phyloP scores from a whole-genome alignment of 1,284 basidiomycete species.

The Laetiporus sulphureus region DNA sequence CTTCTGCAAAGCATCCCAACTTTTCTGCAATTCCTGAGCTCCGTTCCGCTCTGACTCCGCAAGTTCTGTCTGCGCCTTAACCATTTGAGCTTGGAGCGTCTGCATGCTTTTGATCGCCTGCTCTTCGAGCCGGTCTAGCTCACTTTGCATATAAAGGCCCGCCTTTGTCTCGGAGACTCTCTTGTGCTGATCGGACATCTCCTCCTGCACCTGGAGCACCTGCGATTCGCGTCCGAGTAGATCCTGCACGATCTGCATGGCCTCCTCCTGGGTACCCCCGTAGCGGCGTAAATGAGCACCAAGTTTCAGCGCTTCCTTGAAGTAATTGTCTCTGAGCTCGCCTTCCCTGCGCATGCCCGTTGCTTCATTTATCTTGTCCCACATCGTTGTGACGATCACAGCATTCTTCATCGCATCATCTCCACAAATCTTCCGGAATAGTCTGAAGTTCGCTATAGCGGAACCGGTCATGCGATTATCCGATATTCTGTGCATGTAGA shows the following conservation, averaged over 20 bases:
- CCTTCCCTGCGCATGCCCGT: conserved; percentile 3
- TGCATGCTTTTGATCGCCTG: too few species aligned
- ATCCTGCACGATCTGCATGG: conserved; percentile 7
- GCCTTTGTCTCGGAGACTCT: conserved; percentile 7
- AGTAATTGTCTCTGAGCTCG: conserved; percentile 13
- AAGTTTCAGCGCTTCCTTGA: conserved; percentile 17
- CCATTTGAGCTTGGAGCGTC: too few species aligned
- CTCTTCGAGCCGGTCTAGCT: conserved; percentile 8
- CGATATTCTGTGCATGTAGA: conserved; percentile 51
- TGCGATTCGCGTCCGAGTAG: conserved; percentile 7
- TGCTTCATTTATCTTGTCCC: conserved; percentile 16
- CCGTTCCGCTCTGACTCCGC: too few species aligned
- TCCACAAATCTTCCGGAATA: conserved; percentile 47
- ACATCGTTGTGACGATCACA: conserved; percentile 22
- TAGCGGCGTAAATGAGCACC: conserved; percentile 17
- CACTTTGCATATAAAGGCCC: conserved; percentile 8
- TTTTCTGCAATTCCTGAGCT: too few species aligned
- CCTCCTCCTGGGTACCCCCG: conserved; percentile 9
- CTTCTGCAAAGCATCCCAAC: too few species aligned
- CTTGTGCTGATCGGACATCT: conserved; percentile 10
- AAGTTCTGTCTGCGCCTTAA: too few species aligned
- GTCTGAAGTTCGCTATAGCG: conserved; percentile 40
- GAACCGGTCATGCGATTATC: conserved; percentile 47
- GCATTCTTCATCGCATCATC: conserved; percentile 32
- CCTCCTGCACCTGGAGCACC: conserved; percentile 13